Evolutionary conservation across 352 stramenopile species (phyloP), one percentile per base, ranked within the genome.

Genomic region (Phytopythium mirpurense): DNA sequence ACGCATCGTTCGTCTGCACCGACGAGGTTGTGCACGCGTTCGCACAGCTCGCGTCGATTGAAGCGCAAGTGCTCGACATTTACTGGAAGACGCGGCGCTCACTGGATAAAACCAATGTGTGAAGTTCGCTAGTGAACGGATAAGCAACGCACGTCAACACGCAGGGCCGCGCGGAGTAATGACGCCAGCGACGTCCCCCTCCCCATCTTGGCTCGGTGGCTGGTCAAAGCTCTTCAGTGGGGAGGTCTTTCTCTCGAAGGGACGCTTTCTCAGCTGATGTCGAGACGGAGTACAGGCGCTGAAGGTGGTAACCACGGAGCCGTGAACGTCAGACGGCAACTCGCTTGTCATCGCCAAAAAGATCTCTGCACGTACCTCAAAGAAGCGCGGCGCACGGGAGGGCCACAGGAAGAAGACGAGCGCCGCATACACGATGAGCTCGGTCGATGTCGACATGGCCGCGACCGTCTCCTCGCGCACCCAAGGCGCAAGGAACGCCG

Each of bases 391-490:
- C 6, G 81, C 81, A 31, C 78, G 70, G 23, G 77, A 79, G 10
- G 81, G 74, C 78, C 78, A 92, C 19, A 92, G 49, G 37, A 84
- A 62, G 54, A 78, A 90, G 36, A 88, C 78, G 50, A 92, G 72
- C 2, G 71, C 60, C n/a, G 62, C 58, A 61, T 85, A 88, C 55
- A 88, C 65, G 24, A 55, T 55, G 38, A 78, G 53, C 32, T 92
- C 74, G 24, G 86, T 61, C 10, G 59, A 67, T 2, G 72, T 68
- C 12, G 77, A 75, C 23, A 88, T 72, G 19, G 63, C 66, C 3
- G 68, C 73, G 29, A 92, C 81, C 14, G 79, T 83, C 55, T 89
- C 88, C 59, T 90, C 78, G 5, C 77, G 78, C 18, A 92, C 81
- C 77, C 78, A 92, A 14, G 81, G 77, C 27, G 78, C 90, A 51